Percentiles rank a stretch among this genome's conserved stretches.
These are phyloP conservation scores for Aaosphaeria pasadenensis DNA, from an alignment of 2,329 filamentous ascomycete species.

Conservation along the genomic window DNA sequence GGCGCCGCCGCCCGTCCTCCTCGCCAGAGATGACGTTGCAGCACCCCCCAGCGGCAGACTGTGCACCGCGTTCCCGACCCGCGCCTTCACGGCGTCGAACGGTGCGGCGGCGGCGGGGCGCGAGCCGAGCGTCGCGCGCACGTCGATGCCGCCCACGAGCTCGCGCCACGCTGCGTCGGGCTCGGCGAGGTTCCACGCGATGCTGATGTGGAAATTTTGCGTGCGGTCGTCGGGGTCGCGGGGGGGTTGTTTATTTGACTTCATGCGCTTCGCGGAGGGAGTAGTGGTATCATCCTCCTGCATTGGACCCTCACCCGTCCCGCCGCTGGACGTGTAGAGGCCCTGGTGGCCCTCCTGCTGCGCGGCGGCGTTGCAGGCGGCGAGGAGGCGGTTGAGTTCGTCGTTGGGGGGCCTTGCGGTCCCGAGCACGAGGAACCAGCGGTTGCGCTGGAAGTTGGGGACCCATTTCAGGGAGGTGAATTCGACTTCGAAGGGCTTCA, in stretches of 20 bases:
- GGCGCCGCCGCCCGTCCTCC: background rate
- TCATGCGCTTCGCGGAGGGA: conserved; percentile 12
- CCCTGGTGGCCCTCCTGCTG: conserved; percentile 62
- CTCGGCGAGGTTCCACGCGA: conserved; percentile 67
- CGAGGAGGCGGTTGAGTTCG: conserved; percentile 54
- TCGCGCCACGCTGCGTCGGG: conserved; percentile 22
- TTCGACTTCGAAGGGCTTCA: conserved; percentile 47
- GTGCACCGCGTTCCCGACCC: conserved; percentile 43
- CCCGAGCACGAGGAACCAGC: conserved; percentile 81
- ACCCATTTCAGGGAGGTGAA: conserved; percentile 60
- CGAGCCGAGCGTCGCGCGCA: conserved; percentile 5
- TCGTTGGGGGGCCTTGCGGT: conserved; percentile 42
- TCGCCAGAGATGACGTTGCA: background rate
- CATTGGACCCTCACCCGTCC: conserved; percentile 25
- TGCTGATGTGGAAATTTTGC: conserved; percentile 77
- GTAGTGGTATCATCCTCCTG: conserved; percentile 10
- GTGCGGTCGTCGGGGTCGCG: conserved; percentile 39
- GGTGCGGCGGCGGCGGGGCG: conserved; percentile 14
- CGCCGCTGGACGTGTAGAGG: conserved; percentile 57
- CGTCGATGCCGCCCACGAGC: conserved; percentile 19
- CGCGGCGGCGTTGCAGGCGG: conserved; percentile 63
- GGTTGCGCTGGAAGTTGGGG: conserved; percentile 62
- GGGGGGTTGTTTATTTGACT: conserved; percentile 1
- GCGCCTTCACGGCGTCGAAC: conserved; percentile 47
- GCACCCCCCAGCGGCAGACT: conserved; percentile 13